A percentile compares a stretch with the other conserved stretches of the same genome.
These are phyloP conservation scores for Thermothelomyces thermophilus DNA, from an alignment of 2,329 filamentous ascomycete genomes.

Conservation along the genomic window DNA sequence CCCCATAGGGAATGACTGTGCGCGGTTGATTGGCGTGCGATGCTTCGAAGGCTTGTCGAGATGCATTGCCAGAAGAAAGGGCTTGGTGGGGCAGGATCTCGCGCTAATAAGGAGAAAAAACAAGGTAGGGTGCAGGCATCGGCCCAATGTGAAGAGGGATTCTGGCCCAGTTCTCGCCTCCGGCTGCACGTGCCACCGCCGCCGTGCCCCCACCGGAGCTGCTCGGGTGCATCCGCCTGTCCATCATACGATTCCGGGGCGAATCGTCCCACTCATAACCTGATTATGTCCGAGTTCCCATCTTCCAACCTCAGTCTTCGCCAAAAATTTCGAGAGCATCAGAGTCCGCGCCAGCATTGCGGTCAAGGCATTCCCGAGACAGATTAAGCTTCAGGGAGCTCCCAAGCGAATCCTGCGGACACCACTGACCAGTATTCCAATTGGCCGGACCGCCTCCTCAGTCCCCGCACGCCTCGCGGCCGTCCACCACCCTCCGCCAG, in stretches of 20 bases:
- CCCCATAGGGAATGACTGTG: too few species aligned
- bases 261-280: constrained; percentile 23
- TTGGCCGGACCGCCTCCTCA: background rate
- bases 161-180: background rate
- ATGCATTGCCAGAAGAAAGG: too few species aligned
- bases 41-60: too few species aligned
- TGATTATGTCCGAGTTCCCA: constrained; percentile 13
- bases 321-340: constrained; percentile 3
- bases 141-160: background rate
- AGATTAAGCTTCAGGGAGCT: constrained; percentile 1
- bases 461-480: background rate
- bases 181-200: constrained; percentile 2
- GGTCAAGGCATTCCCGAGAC: constrained; percentile 1
- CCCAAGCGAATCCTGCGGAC: background rate
- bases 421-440: background rate
- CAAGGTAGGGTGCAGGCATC: too few species aligned
- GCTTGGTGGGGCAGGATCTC: too few species aligned
- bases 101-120: too few species aligned
- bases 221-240: constrained; percentile 8
- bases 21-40: too few species aligned
- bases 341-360: constrained; percentile 2
- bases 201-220: background rate
- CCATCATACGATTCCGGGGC: constrained; percentile 23
- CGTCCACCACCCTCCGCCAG: background rate
- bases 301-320: constrained; percentile 11